These are phyloP conservation scores for Suhomyces tanzawaensis DNA, from an alignment of 805 yeast genomes.

Conservation along the genomic window DNA sequence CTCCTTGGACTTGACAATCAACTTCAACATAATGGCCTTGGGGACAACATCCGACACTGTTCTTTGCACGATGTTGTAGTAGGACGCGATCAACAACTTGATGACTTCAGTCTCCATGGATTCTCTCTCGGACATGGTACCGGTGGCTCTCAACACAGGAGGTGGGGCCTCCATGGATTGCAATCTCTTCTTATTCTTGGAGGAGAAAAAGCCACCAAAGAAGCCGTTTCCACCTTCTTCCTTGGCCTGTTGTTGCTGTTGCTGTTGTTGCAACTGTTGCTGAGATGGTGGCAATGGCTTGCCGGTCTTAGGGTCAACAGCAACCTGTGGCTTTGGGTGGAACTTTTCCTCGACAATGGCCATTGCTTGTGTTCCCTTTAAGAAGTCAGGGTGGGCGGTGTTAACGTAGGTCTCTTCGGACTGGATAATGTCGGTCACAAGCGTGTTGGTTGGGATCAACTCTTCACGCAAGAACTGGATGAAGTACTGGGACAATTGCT, in stretches of 20 bases:
- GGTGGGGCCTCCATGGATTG: conserved; percentile 99
- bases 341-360: conserved; percentile 84
- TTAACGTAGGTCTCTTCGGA: conserved; percentile 93
- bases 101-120: conserved; percentile 96
- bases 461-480: conserved; percentile 77
- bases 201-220: conserved; percentile 92
- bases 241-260: conserved; percentile 16
- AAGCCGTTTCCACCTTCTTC: conserved; percentile 70
- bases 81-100: conserved; percentile 84
- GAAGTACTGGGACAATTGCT: conserved; percentile 76
- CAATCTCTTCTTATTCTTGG: conserved; percentile 88
- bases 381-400: conserved; percentile 95
- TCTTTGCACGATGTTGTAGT: conserved; percentile 88
- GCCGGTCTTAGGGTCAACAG: conserved; percentile 87
- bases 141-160: conserved; percentile 87
- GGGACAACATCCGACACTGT: conserved; percentile 93
- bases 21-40: conserved; percentile 90
- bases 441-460: conserved; percentile 78
- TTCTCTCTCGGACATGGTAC: conserved; percentile 91
- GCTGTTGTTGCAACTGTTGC: conserved; percentile 26
- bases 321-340: conserved; percentile 71
- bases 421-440: conserved; percentile 77
- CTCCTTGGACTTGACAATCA: conserved; percentile 78
- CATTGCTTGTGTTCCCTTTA: conserved; percentile 95
- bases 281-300: conserved; percentile 61